Base-by-base conservation (phyloP, 352 stramenopile genomes). In the Aphanomyces cochlioides region DNA sequence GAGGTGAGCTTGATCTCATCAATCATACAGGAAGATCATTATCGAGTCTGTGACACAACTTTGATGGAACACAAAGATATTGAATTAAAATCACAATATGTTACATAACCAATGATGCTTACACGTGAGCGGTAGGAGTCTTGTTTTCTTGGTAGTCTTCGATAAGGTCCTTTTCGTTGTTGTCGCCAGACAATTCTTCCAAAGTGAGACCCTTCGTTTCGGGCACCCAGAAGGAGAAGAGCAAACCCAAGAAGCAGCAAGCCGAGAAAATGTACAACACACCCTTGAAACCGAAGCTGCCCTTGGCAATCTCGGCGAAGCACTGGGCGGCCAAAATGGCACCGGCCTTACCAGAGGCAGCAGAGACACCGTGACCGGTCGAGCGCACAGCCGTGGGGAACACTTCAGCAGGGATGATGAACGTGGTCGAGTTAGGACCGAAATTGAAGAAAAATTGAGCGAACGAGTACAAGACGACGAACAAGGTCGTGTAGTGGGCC, bases 281-380 rank as follows among this genome's bases (percentile, higher is more conserved):
- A 48, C 76, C 74, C 67, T 84, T 81, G 69, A 81, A 78, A 13
- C 79, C 79, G 37, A 82, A 74, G 28, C 71, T 78, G 7, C 72
- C 72, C 47, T 79, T 79, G 15, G 77, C 77, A 34, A 85, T 74
- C n/a, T 81, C 70, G 2, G 78, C 74, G 67, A 85, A 85, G 50
- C 78, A 77, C 72, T 83, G 77, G 37, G 78, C 77, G 21, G 77
- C 77, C 43, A 85, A 74, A 69, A 87, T 81, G 21, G 87, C 88
- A 19, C 88, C 88, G 7, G 87, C 58, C 73, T 95, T 95, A 28
- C 87, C 87, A 37, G 81, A 79, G 1, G 82, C 80, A 38, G 87
- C 87, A 21, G 83, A 90, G 72, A 95, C 90, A n/a, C 88, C 88
- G 73, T 96, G 88, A 48, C 84, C 87, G 39, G 87, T 87, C 3